Base-by-base conservation (phyloP, 768 basidiomycete species). In the Mycena pura region DNA sequence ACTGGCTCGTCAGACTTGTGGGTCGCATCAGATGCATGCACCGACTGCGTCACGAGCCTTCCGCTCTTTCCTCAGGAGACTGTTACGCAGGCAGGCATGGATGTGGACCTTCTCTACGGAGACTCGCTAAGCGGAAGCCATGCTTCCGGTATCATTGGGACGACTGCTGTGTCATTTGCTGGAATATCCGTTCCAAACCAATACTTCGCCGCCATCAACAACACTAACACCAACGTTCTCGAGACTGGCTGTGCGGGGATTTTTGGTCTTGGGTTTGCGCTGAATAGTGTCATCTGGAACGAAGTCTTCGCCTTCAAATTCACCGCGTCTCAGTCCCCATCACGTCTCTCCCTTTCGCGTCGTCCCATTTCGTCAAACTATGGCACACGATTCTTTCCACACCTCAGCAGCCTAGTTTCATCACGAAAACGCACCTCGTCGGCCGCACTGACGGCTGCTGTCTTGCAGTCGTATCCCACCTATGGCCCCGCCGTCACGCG, bases 1-100 rank as follows among this genome's bases (percentile, higher is more conserved):
- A 91, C 90, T 2, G 91, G 91, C 41, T 92, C 91, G 3, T 86
- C 91, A 5, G 91, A 93, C 68, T 70, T 92, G 6, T 93, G 91
- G 91, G 81, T 89, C 10, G 72, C 87, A 25, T 89, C 89, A 0
- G 81, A 86, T 48, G 74, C 80, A 0, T 92, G 88, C 69, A 73
- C 72, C 10, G 82, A 78, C 58, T 80, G 80, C 49, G 59, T 74
- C 3, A 69, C 67, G 27, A 71, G 66, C 2, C 70, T 81, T 2
- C 76, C 82, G 5, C 70, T 85, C 24, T 91, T 89, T 67, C 79
- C 83, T 1, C 82, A 83, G 66, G 56, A 76, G 9, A 76, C 69
- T 6, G 85, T 91, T 72, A 73, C 80, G 19, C 75, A 81, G 22
- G 70, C 80, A 0, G 77, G 80, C 5, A 64, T 87, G 34, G 78